Evolutionary conservation across 345 rosid species (phyloP).

Genomic region (Linum tenue): DNA sequence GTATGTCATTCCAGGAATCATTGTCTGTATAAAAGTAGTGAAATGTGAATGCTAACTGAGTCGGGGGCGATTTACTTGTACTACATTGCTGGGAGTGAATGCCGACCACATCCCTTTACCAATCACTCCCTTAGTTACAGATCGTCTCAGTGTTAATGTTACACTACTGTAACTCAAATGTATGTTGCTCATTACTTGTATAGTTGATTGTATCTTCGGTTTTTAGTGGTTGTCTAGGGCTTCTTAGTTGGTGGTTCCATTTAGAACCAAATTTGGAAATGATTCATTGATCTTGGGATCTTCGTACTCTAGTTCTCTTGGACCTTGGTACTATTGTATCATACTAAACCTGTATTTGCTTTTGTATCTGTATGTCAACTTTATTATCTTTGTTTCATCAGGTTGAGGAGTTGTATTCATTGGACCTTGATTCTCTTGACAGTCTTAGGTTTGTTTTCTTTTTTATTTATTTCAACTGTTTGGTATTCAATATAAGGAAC

Average conservation of each 20-base stretch:
- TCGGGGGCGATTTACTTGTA: too few species aligned
- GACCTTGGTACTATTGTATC: too few species aligned
- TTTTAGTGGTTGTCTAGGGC: neutral
- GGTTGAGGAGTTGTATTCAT: slow-evolving; percentile 94
- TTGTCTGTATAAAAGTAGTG: neutral
- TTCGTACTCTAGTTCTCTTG: too few species aligned
- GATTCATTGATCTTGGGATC: neutral
- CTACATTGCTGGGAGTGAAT: too few species aligned
- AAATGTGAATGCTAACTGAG: neutral
- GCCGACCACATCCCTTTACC: neutral
- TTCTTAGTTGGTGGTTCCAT: too few species aligned
- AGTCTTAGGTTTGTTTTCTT: slow-evolving; percentile 53
- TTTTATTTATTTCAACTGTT: neutral
- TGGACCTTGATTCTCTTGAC: slow-evolving; percentile 82
- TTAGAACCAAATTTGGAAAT: neutral
- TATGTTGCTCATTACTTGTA: neutral
- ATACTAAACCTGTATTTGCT: neutral
- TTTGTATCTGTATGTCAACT: neutral
- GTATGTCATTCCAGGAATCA: neutral
- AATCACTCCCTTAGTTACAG: neutral
- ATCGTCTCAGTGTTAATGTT: neutral
- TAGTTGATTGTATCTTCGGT: neutral
- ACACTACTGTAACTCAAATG: too few species aligned
- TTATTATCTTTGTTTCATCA: slow-evolving; percentile 22
- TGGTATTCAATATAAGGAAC: neutral